phyloP scores from a whole-genome alignment of 805 yeast species.

The Candida khao-thaluensis region DNA sequence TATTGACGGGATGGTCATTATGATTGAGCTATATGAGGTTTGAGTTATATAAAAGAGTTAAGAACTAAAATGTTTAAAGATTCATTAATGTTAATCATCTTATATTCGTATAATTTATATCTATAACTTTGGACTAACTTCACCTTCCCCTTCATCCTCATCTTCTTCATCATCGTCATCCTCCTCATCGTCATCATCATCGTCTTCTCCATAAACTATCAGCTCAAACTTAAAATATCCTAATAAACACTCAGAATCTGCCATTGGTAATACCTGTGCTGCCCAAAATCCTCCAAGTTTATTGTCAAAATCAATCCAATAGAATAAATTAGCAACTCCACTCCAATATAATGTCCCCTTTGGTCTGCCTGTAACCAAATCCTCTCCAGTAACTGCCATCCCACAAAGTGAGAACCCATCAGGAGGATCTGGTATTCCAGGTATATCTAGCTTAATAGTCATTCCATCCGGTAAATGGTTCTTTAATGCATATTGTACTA shows the following conservation, averaged over 20 bases:
- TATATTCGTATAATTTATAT: too few species aligned
- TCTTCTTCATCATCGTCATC: slow-evolving; percentile 16
- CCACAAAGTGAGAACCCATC: slow-evolving; percentile 40
- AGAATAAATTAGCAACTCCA: slow-evolving; percentile 40
- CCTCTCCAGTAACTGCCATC: slow-evolving; percentile 26
- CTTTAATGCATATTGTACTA: slow-evolving; percentile 31
- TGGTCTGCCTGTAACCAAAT: slow-evolving; percentile 35
- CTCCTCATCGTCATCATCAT: slow-evolving; percentile 16
- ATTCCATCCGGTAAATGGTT: slow-evolving; percentile 34
- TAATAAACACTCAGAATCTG: slow-evolving; percentile 24
- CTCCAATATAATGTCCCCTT: slow-evolving; percentile 37
- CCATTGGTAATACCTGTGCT: slow-evolving; percentile 35
- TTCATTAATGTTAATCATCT: too few species aligned
- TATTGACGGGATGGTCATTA: too few species aligned
- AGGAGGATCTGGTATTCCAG: slow-evolving; percentile 16
- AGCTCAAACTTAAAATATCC: slow-evolving; percentile 24
- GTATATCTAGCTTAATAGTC: slow-evolving; percentile 17
- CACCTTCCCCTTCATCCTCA: slow-evolving; percentile 9
- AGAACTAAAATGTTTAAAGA: too few species aligned
- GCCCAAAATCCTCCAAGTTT: slow-evolving; percentile 41
- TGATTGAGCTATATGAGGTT: too few species aligned
- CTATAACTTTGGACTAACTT: not conserved
- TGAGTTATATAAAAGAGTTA: too few species aligned
- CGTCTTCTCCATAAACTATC: slow-evolving; percentile 23
- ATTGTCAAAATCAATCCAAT: slow-evolving; percentile 40